These are phyloP conservation scores for Phyllosticta paracitricarpa DNA, from an alignment of 2,329 filamentous ascomycete genomes.

Conservation along the genomic window DNA sequence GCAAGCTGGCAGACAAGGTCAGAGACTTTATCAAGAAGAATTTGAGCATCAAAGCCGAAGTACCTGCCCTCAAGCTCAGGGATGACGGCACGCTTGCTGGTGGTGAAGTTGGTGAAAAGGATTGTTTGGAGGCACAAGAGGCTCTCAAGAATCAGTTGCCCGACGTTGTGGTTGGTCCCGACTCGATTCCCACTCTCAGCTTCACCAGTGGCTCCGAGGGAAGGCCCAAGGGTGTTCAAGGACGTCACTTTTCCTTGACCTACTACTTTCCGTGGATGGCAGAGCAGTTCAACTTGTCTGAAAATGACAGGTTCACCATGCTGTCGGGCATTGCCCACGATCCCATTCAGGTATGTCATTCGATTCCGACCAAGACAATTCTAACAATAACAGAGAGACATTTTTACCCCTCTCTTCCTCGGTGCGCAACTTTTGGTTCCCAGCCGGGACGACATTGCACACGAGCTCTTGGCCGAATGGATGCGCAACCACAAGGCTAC, in stretches of 20 bases:
- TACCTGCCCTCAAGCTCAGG: constrained; percentile 62
- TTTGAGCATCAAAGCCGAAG: constrained; percentile 59
- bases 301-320: constrained; percentile 69
- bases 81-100: constrained; percentile 66
- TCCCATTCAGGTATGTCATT: constrained; percentile 38
- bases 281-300: constrained; percentile 62
- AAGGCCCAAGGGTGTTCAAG: constrained; percentile 75
- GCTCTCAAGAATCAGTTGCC: constrained; percentile 48
- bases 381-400: constrained; percentile 43
- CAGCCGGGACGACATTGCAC: constrained; percentile 70
- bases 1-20: constrained; percentile 51
- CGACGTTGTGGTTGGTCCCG: constrained; percentile 72
- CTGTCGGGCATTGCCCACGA: constrained; percentile 73
- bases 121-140: constrained; percentile 52
- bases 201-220: constrained; percentile 61
- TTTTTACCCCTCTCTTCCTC: constrained; percentile 83
- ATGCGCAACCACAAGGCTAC: constrained; percentile 65
- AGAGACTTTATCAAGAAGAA: constrained; percentile 62
- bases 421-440: constrained; percentile 73
- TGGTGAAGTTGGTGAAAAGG: constrained; percentile 53
- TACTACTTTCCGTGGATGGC: constrained; percentile 95
- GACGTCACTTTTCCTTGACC: constrained; percentile 75
- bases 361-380: background rate
- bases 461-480: constrained; percentile 84
- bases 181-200: constrained; percentile 64